phyloP scores from a whole-genome alignment of 2,329 filamentous ascomycete species.

The Metarhizium guizhouense region DNA sequence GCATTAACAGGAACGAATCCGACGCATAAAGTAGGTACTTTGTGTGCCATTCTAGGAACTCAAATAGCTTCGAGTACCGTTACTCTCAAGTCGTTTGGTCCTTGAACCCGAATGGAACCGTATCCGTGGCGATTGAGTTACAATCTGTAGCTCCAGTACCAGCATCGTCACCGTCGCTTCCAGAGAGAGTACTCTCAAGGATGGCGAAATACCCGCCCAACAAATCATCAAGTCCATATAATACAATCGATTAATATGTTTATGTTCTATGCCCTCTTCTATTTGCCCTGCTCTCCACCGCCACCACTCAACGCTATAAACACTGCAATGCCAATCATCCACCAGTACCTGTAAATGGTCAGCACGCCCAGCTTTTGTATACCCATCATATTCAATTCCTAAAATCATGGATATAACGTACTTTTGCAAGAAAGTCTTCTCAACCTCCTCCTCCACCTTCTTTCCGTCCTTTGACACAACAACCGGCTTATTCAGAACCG shows the following conservation, averaged over 20 bases:
- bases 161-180: not conserved
- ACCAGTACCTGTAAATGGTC: slow-evolving; percentile 51
- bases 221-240: slow-evolving; percentile 4
- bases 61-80: too few species aligned
- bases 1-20: too few species aligned
- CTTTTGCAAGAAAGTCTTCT: slow-evolving; percentile 62
- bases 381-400: not conserved
- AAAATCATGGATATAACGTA: slow-evolving; percentile 27
- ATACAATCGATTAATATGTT: not conserved
- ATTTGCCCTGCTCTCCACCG: slow-evolving; percentile 33
- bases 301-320: slow-evolving; percentile 45
- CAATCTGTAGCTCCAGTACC: not conserved
- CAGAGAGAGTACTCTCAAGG: too few species aligned
- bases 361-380: slow-evolving; percentile 17
- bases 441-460: slow-evolving; percentile 42
- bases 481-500: slow-evolving; percentile 54
- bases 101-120: too few species aligned
- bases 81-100: too few species aligned
- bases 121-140: too few species aligned
- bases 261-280: slow-evolving; percentile 16
- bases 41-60: too few species aligned
- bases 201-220: not conserved
- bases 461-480: slow-evolving; percentile 52
- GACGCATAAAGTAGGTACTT: too few species aligned
- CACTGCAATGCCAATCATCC: slow-evolving; percentile 46